Base-by-base conservation (phyloP, 2,329 filamentous ascomycete genomes). In the Chrysoporthe cubensis region DNA sequence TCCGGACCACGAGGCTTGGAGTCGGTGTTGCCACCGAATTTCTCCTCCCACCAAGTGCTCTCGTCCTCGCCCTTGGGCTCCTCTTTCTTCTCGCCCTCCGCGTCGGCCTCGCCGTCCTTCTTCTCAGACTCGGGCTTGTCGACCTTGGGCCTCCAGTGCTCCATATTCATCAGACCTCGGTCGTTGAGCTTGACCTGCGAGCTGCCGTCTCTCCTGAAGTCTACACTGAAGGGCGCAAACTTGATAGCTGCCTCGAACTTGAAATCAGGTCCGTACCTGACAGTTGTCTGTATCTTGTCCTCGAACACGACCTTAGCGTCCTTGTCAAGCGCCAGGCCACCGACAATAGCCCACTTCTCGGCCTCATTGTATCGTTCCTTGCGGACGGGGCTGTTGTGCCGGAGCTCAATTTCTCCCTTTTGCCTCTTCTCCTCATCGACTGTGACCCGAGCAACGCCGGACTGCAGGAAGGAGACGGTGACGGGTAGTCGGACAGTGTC, bases 11-110 rank as follows among this genome's bases (percentile, higher is more conserved):
- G 89, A n/a, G 96, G 95, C 80, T 99, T 99, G 5, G 90, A 88
- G 78, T 99, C 96, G 0, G 94, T 98, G 78, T 96, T 97, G 70
- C 95, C 94, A 71, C 95, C 95, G 78, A 99, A 99, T 0, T 87
- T 88, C 82, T 99, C 96, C 7, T 99, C 96, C 96, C 96, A 99
- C 93, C 94, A 97, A 3, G 94, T 97, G 80, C 90, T 91, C 76
- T 97, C 92, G 72, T 96, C 92, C 71, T 91, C 88, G 16, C 83
- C 84, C 13, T 79, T 69, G 43, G 78, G 76, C 56, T 79, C 76
- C 46, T 74, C 72, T 48, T 72, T 71, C 44, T 58, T 54, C 44
- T 79, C 77, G 14, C 80, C 77, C 37, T 82, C 77, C 62, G 82
- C 76, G 62, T 83, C 81, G 59, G 81, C 78, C 67, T 82, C 78